These are phyloP conservation scores for Leishmania mexicana DNA, from an alignment of 208 protist species.

Conservation along the genomic window DNA sequence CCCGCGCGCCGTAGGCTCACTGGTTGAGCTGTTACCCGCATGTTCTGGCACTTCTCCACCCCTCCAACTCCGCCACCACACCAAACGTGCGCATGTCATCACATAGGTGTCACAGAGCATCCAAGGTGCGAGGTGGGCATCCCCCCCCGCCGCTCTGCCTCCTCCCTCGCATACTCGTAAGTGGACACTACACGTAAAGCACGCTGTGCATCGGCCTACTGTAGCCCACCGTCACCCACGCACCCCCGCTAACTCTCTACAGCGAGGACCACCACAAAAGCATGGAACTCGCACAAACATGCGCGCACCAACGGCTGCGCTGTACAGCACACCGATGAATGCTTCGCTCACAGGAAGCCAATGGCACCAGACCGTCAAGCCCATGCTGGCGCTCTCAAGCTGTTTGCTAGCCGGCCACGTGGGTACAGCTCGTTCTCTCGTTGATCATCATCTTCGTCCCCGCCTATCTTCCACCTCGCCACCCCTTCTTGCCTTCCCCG, in stretches of 20 bases:
- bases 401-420: background rate
- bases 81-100: background rate
- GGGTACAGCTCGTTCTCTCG: background rate
- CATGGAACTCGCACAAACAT: background rate
- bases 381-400: background rate
- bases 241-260: background rate
- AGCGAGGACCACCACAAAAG: background rate
- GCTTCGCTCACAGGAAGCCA: background rate
- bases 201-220: background rate
- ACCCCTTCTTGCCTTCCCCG: background rate
- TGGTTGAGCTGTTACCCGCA: background rate
- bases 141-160: background rate
- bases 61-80: background rate
- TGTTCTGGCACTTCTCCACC: background rate
- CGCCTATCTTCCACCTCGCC: background rate
- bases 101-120: background rate
- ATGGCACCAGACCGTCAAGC: background rate
- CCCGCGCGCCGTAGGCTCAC: background rate
- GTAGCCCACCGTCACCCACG: background rate
- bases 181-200: background rate
- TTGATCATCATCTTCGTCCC: background rate
- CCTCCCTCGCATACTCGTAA: background rate
- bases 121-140: background rate
- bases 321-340: background rate
- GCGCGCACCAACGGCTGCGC: background rate